Evolutionary conservation across 257 asterid species (phyloP), one percentile per base, ranked within the genome.

Genomic region (Capsicum pubescens): DNA sequence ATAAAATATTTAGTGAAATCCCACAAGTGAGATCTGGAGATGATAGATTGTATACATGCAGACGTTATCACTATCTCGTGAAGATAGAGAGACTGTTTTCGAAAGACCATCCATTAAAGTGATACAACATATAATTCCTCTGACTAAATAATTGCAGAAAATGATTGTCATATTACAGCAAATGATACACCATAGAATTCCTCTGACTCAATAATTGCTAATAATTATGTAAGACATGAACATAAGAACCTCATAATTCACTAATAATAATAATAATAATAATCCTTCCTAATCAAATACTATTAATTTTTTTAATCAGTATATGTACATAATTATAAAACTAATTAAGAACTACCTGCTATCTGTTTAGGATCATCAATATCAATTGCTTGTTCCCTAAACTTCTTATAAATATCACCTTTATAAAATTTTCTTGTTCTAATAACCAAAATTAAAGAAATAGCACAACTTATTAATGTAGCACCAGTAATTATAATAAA

Each of bases 341-440:
- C 16, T 69, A 69, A 39, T 69, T 39, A 69, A 39, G 55, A 9
- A 69, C 32, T 69, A 39, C 32, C 32, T 26, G 21, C 26, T 69
- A 69, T n/a, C 3, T 74, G 44, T 74, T 84, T 68, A 6, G 67
- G 52, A 12, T 88, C 88, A 15, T 46, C 66, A n/a, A 17, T 77
- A 48, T 3, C 36, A 14, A 16, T 19, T 2, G 82, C 80, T 83
- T 90, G 86, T 64, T 86, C 91, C 81, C 87, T 81, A 72, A 92
- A 88, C 88, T 91, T 93, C 88, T 87, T 93, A 74, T 90, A 92
- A 9, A 92, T 90, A 83, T 91, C 95, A 8, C 94, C 85, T 76
- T 60, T 85, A 71, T 93, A 93, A 60, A 93, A 93, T 26, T 86
- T 85, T 57, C 88, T 86, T 4, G 97, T 93, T 79, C 97, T 89